A percentile compares a stretch with the other conserved stretches of the same genome.
phyloP scores from a whole-genome alignment of 495 filamentous ascomycete genomes.

The Parathielavia appendiculata region DNA sequence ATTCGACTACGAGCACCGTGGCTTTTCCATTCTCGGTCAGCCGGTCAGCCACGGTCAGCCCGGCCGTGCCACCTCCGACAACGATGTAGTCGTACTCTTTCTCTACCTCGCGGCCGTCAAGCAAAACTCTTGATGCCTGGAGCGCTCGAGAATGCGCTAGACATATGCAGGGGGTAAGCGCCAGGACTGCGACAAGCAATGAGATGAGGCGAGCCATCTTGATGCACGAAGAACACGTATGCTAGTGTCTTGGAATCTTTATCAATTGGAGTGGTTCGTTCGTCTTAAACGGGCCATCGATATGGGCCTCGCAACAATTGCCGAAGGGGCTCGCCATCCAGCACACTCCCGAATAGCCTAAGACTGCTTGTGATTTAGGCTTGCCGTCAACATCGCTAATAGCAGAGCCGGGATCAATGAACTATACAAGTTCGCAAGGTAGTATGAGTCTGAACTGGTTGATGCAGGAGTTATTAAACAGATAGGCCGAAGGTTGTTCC shows the following conservation, averaged over 20 bases:
- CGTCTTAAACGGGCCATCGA: too few species aligned
- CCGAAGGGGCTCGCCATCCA: background rate
- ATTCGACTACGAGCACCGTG: conserved; percentile 50
- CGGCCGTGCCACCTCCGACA: conserved; percentile 83
- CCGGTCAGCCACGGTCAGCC: conserved; percentile 72
- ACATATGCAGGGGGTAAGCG: background rate
- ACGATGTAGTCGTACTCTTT: conserved; percentile 73
- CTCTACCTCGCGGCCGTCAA: conserved; percentile 12
- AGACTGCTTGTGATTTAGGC: background rate
- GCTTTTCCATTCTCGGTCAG: conserved; percentile 44
- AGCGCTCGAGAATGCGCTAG: background rate
- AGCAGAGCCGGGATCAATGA: too few species aligned
- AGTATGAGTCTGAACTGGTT: too few species aligned
- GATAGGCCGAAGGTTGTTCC: too few species aligned
- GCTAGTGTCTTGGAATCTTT: too few species aligned
- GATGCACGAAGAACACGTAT: background rate
- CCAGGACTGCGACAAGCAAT: conserved; percentile 1
- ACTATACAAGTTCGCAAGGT: too few species aligned
- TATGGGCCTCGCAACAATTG: too few species aligned
- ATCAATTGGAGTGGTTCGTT: too few species aligned
- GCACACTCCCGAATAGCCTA: conserved; percentile 1
- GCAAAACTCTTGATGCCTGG: conserved; percentile 10
- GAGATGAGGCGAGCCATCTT: conserved; percentile 1
- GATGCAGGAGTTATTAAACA: too few species aligned
- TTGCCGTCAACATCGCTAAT: background rate